These are phyloP conservation scores for Forsythia viridissima DNA, from an alignment of 257 asterid species.

Conservation along the genomic window DNA sequence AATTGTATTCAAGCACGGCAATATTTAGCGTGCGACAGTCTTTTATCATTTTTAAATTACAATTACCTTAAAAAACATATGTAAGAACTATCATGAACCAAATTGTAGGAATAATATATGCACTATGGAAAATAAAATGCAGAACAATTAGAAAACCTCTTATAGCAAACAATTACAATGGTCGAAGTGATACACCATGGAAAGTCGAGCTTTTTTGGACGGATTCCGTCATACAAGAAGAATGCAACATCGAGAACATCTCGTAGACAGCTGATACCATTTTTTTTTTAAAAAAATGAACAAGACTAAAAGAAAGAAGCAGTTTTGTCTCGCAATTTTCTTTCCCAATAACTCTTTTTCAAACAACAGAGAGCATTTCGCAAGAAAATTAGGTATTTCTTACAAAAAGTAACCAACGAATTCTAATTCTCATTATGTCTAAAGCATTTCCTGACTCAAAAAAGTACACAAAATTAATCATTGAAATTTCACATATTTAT, in stretches of 20 bases:
- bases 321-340: neutral
- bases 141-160: conserved; percentile 1
- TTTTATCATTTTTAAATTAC: conserved; percentile 9
- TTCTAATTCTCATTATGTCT: conserved; percentile 14
- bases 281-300: too few relatives aligned
- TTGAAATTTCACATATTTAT: neutral
- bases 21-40: conserved; percentile 10
- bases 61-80: conserved; percentile 8
- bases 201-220: neutral
- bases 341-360: neutral
- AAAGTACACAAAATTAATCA: neutral
- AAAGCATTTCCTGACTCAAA: neutral
- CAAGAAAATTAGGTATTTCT: neutral
- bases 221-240: too few relatives aligned
- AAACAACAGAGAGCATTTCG: neutral
- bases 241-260: neutral
- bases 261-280: neutral
- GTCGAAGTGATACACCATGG: neutral
- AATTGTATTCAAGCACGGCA: conserved; percentile 38
- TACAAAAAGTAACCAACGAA: neutral
- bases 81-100: conserved; percentile 10
- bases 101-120: neutral
- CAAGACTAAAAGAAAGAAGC: too few relatives aligned
- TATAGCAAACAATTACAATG: neutral
- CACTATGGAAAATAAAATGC: neutral